These are phyloP conservation scores for Fusarium abutilonis DNA, from an alignment of 2,329 filamentous ascomycete species.

Conservation along the genomic window DNA sequence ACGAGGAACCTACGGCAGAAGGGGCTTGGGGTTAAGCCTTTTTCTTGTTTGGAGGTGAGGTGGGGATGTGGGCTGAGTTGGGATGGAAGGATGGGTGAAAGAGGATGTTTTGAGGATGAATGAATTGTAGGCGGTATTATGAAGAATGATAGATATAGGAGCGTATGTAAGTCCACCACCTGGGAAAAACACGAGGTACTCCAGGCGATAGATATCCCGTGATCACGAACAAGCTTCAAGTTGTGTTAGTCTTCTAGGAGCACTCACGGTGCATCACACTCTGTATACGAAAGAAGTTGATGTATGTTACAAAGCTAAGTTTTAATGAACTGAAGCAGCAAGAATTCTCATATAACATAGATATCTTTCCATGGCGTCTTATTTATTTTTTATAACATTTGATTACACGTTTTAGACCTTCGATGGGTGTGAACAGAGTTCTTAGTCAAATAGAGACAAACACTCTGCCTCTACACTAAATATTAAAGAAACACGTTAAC, in stretches of 20 bases:
- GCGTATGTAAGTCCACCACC: not conserved
- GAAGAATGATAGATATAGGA: not conserved
- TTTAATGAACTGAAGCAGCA: too few relatives aligned
- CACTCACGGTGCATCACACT: too few relatives aligned
- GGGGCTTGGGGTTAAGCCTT: slow-evolving; percentile 33
- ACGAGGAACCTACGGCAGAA: slow-evolving; percentile 24
- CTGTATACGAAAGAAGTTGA: too few relatives aligned
- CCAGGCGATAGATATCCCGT: not conserved
- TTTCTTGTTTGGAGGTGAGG: slow-evolving; percentile 36
- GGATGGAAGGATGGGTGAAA: not conserved
- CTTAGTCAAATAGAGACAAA: too few relatives aligned
- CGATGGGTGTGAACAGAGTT: too few relatives aligned
- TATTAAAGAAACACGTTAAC: too few relatives aligned
- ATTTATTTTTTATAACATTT: too few relatives aligned
- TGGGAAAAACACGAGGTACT: not conserved
- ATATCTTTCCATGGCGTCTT: too few relatives aligned
- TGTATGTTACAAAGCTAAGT: too few relatives aligned
- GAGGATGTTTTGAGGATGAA: not conserved
- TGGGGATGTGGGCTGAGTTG: slow-evolving; percentile 28
- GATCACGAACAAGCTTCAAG: not conserved
- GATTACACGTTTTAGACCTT: too few relatives aligned
- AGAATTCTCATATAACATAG: too few relatives aligned
- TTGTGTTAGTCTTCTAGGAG: not conserved
- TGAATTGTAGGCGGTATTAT: not conserved
- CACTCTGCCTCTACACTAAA: too few relatives aligned